Conservation (phyloP, 1,139 yeast genomes). For the Nakaseomyces kungkrabaensis region DNA sequence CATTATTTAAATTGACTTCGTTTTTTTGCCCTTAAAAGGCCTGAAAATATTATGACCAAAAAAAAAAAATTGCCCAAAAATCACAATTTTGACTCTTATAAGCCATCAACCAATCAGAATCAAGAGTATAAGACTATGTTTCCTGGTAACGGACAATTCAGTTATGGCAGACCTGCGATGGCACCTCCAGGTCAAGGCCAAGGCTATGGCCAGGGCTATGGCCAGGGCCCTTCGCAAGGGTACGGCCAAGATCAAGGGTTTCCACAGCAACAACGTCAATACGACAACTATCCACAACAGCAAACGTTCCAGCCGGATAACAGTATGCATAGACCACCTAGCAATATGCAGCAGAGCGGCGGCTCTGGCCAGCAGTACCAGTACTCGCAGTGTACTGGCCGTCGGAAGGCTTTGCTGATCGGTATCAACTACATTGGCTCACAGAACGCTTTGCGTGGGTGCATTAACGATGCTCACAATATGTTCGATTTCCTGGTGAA, state of each 20-base stretch:
- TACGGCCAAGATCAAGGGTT: slow-evolving; percentile 13
- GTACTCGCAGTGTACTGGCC: slow-evolving; percentile 69
- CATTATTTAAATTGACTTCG: not conserved
- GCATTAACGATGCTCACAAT: slow-evolving; percentile 73
- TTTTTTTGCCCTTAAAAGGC: no score
- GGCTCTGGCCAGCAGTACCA: slow-evolving; percentile 35
- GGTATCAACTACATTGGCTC: slow-evolving; percentile 84
- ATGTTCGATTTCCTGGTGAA: slow-evolving; percentile 48
- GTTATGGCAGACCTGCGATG: slow-evolving; percentile 21
- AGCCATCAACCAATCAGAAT: not conserved
- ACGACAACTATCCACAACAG: not conserved
- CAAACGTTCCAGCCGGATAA: slow-evolving; percentile 9
- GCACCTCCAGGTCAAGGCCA: slow-evolving; percentile 7
- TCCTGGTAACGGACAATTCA: slow-evolving; percentile 26
- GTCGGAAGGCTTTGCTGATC: slow-evolving; percentile 68
- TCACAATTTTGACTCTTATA: not conserved
- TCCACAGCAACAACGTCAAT: not conserved
- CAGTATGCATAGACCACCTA: slow-evolving; percentile 6
- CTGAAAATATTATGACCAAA: no score
- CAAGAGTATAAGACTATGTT: slow-evolving; percentile 12
- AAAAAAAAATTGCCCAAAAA: no score
- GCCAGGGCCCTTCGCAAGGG: slow-evolving; percentile 8
- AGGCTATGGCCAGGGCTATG: slow-evolving; percentile 4
- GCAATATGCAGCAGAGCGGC: slow-evolving; percentile 7
- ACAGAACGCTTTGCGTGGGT: slow-evolving; percentile 64